These are phyloP conservation scores for Annulohypoxylon moriforme DNA, from an alignment of 495 filamentous ascomycete species.

Conservation along the genomic window DNA sequence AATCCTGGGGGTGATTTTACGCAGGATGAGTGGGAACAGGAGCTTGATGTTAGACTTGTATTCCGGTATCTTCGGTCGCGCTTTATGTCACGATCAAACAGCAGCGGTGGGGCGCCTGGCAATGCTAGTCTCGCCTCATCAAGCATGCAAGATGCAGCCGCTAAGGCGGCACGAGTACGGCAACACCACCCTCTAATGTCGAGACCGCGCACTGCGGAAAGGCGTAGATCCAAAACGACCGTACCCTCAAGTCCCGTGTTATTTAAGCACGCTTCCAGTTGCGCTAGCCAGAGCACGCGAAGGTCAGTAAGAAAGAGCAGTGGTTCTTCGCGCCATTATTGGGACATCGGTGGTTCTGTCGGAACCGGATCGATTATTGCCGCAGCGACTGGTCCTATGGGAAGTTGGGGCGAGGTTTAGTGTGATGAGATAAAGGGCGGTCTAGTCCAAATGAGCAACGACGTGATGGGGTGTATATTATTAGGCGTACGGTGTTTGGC, in stretches of 20 bases:
- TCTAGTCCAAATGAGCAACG: constrained; percentile 30
- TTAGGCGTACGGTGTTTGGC: constrained; percentile 26
- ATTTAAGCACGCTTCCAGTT: constrained; percentile 71
- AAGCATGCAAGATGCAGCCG: constrained; percentile 71
- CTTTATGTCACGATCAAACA: constrained; percentile 64
- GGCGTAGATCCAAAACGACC: constrained; percentile 63
- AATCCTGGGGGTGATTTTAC: constrained; percentile 51
- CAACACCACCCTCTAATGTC: constrained; percentile 87
- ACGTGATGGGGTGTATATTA: constrained; percentile 29
- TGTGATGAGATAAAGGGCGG: constrained; percentile 21
- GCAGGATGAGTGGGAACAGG: constrained; percentile 87
- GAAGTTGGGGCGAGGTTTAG: constrained; percentile 77
- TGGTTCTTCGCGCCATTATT: constrained; percentile 72
- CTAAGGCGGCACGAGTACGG: constrained; percentile 82
- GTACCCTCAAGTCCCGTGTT: constrained; percentile 59
- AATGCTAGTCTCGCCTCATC: constrained; percentile 59
- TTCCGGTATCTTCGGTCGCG: constrained; percentile 85
- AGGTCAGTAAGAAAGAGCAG: constrained; percentile 68
- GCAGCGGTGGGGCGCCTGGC: constrained; percentile 41
- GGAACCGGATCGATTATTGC: constrained; percentile 77
- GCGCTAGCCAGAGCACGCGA: constrained; percentile 83
- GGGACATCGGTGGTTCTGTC: constrained; percentile 84
- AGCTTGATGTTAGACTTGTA: constrained; percentile 86
- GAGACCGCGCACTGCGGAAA: constrained; percentile 62
- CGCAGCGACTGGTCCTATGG: constrained; percentile 71